A percentile compares a stretch with the other conserved stretches of the same genome.
phyloP scores from a whole-genome alignment of 768 basidiomycete genomes.

The Naganishia vaughanmartiniae region DNA sequence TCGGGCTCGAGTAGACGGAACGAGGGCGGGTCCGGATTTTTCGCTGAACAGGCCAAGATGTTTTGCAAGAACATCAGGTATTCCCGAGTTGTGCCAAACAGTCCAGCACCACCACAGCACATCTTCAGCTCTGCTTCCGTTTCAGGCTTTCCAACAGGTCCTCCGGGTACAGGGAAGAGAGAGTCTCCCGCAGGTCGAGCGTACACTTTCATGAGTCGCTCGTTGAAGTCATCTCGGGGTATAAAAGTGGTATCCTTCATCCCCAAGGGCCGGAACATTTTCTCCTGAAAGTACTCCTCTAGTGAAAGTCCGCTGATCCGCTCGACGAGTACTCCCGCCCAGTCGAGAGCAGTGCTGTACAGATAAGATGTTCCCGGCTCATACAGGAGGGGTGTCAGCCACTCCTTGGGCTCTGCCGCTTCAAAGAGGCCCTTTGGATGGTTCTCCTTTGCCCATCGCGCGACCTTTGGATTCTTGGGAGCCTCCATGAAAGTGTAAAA shows the following conservation, averaged over 20 bases:
- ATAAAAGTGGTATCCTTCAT: slow-evolving; percentile 42
- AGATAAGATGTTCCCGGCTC: slow-evolving; percentile 41
- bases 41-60: slow-evolving; percentile 34
- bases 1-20: slow-evolving; percentile 31
- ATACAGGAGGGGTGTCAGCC: slow-evolving; percentile 29
- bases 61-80: slow-evolving; percentile 41
- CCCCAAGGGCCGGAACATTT: slow-evolving; percentile 49
- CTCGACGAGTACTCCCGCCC: slow-evolving; percentile 44
- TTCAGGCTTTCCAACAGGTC: slow-evolving; percentile 31
- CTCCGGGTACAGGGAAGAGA: slow-evolving; percentile 27
- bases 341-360: slow-evolving; percentile 46
- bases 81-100: slow-evolving; percentile 40
- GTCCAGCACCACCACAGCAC: slow-evolving; percentile 37
- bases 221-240: slow-evolving; percentile 33
- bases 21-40: slow-evolving; percentile 31
- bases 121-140: slow-evolving; percentile 32
- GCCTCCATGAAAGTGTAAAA: slow-evolving; percentile 33
- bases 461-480: slow-evolving; percentile 29
- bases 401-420: slow-evolving; percentile 31
- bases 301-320: slow-evolving; percentile 39
- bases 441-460: slow-evolving; percentile 34
- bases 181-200: slow-evolving; percentile 10
- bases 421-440: slow-evolving; percentile 26
- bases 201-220: slow-evolving; percentile 30
- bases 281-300: slow-evolving; percentile 45